Evolutionary conservation across 1,139 yeast species (phyloP).

Genomic region (Scheffersomyces segobiensis): DNA sequence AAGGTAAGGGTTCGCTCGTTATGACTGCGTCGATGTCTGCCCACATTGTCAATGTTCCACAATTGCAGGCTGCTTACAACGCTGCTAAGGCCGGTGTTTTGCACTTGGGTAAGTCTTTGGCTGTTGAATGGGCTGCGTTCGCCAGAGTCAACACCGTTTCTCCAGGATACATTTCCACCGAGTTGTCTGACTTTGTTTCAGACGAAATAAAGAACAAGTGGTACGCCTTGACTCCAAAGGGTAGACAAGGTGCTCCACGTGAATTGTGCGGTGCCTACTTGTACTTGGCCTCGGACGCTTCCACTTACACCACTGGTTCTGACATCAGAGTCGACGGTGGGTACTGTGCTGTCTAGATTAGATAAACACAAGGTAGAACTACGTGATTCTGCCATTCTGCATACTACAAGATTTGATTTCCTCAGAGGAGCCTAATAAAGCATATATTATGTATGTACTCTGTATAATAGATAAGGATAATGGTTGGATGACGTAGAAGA

Average conservation of each 20-base stretch:
- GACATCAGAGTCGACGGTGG: slow-evolving; percentile 52
- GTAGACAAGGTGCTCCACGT: slow-evolving; percentile 22
- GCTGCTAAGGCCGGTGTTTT: slow-evolving; percentile 42
- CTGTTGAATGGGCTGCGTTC: slow-evolving; percentile 33
- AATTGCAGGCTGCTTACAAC: slow-evolving; percentile 61
- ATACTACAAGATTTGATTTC: not conserved
- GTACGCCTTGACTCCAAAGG: slow-evolving; percentile 22
- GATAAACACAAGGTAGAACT: not conserved
- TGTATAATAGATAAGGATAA: not conserved
- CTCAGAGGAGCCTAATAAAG: not conserved
- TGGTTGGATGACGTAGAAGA: not conserved
- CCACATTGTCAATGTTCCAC: slow-evolving; percentile 65
- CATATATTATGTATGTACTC: not conserved
- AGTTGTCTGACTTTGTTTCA: slow-evolving; percentile 22
- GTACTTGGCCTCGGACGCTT: slow-evolving; percentile 27
- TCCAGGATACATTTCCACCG: slow-evolving; percentile 32
- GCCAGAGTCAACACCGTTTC: slow-evolving; percentile 35
- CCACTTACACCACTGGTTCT: slow-evolving; percentile 47
- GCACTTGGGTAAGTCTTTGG: slow-evolving; percentile 32
- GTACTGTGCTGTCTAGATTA: slow-evolving; percentile 31
- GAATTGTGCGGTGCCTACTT: slow-evolving; percentile 25
- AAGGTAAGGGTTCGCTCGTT: slow-evolving; percentile 52
- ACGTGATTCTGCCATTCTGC: not conserved
- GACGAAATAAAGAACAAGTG: slow-evolving; percentile 18
- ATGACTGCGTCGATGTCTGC: slow-evolving; percentile 69